Evolutionary conservation across 2,329 filamentous ascomycete species (phyloP), one percentile per base, ranked within the genome.

Genomic region (Chrysoporthe austroafricana): DNA sequence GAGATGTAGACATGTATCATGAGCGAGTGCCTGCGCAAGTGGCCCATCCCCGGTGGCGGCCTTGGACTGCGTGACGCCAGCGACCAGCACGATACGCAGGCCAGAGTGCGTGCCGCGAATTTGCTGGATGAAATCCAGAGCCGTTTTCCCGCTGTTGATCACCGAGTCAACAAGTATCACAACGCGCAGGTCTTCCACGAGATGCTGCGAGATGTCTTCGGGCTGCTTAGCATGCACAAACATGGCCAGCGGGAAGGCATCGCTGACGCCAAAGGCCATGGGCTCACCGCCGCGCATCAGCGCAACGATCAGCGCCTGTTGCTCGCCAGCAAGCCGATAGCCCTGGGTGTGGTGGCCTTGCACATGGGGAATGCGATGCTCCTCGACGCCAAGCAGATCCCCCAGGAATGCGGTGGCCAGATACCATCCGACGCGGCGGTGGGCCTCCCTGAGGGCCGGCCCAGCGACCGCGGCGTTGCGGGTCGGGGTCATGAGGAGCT

Each of bases 241-340:
- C 73, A 77, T 81, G 3, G 86, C 85, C 0, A 66, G 68, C 0
- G 50, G 83, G 83, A 6, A 90, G 82, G 77, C 84, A 0, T 86
- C 80, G 70, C 75, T 85, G 61, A 91, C 79, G 0, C 88, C 87
- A 2, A 83, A 74, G 0, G 88, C 88, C 84, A 91, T 86, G 0
- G 87, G 80, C 69, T 89, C 86, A 11, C 87, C 87, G 2, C 84
- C 86, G 13, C 86, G 84, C 87, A 90, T 90, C 18, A 90, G 70
- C 0, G 87, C 79, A 0, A 89, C 77, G 58, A 91, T 88, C 0
- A 80, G 67, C 0, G 85, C 89, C 16, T 77, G 63, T 1, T 76
- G 6, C 73, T 90, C 86, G 65, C 83, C 34, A 0, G 57, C 66
- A 1, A 90, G 77, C 9, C 76, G 80, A 72, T 84, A 78, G 0